Evolutionary conservation across 345 rosid genomes (phyloP).

Genomic region (Chamaenerion angustifolium): DNA sequence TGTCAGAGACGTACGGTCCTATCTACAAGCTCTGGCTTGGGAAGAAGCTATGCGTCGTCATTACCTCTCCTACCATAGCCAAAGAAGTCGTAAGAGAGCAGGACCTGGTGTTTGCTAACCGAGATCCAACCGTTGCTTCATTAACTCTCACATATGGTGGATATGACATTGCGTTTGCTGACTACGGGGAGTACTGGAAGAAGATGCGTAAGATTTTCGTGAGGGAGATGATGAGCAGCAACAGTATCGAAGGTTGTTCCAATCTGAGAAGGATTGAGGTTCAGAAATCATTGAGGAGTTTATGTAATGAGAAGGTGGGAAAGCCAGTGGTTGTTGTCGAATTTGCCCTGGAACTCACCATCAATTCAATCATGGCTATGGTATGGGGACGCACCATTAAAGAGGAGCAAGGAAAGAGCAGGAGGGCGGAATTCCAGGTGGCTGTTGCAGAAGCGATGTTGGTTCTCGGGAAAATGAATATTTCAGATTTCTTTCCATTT

Average conservation of each 20-base stretch:
- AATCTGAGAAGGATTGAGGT: constrained; percentile 16
- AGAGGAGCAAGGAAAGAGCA: constrained; percentile 8
- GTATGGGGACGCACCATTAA: constrained; percentile 21
- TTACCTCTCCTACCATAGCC: no score
- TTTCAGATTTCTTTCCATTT: constrained; percentile 32
- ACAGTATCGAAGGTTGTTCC: constrained; percentile 24
- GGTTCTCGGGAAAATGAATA: constrained; percentile 17
- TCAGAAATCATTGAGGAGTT: constrained; percentile 5
- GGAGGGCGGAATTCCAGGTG: constrained; percentile 8
- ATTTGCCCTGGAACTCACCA: constrained; percentile 5
- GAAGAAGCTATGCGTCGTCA: no score
- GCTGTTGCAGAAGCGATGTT: constrained; percentile 12
- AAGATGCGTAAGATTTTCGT: constrained; percentile 32
- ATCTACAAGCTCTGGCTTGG: constrained; percentile 11
- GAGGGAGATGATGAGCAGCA: constrained; percentile 31
- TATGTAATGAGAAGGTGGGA: constrained; percentile 12
- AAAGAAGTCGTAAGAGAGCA: no score
- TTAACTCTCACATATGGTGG: constrained; percentile 13
- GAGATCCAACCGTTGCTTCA: neutral
- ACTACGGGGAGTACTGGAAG: constrained; percentile 40
- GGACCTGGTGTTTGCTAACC: no score
- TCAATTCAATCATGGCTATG: constrained; percentile 17
- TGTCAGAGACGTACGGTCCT: constrained; percentile 19
- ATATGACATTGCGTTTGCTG: constrained; percentile 29
- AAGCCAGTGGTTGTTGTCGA: constrained; percentile 16